Conservation (phyloP, 495 filamentous ascomycete genomes). For the Aspergillus sparsus region DNA sequence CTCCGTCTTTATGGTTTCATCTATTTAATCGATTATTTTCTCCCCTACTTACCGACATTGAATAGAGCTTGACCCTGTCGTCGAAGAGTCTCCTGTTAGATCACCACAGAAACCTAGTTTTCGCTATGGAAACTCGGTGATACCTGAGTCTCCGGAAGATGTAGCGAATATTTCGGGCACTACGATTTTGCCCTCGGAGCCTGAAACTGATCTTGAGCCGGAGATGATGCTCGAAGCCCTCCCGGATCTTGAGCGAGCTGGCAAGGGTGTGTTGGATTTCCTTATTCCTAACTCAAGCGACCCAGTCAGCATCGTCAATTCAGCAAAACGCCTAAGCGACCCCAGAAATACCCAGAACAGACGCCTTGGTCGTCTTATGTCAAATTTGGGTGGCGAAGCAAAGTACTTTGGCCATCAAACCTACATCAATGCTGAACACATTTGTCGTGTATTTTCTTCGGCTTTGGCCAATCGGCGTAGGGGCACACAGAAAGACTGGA, state of each 20-base stretch:
- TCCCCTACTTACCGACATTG: neutral
- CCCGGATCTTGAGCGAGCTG: conserved; percentile 34
- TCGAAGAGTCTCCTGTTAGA: conserved; percentile 23
- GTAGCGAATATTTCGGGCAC: conserved; percentile 44
- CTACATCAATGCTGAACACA: conserved; percentile 33
- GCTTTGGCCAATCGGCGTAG: conserved; percentile 16
- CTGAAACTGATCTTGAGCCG: conserved; percentile 27
- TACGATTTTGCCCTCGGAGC: conserved; percentile 37
- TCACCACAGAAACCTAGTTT: conserved; percentile 11
- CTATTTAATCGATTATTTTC: too few species aligned
- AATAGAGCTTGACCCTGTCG: conserved; percentile 21
- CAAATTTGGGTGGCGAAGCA: conserved; percentile 27
- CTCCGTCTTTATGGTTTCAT: neutral
- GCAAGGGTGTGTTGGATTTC: conserved; percentile 32
- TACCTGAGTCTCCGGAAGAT: conserved; percentile 39
- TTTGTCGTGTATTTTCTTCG: conserved; percentile 26
- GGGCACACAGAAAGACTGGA: conserved; percentile 25
- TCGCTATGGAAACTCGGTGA: conserved; percentile 13
- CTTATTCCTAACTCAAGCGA: conserved; percentile 28
- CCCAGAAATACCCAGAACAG: conserved; percentile 33
- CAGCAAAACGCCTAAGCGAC: conserved; percentile 28
- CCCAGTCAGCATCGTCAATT: conserved; percentile 28
- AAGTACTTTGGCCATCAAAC: conserved; percentile 28
- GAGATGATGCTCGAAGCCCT: conserved; percentile 39
- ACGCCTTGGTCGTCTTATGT: conserved; percentile 24